Evolutionary conservation across 2,329 filamentous ascomycete species (phyloP).

Genomic region (Neofusicoccum umdonicola): DNA sequence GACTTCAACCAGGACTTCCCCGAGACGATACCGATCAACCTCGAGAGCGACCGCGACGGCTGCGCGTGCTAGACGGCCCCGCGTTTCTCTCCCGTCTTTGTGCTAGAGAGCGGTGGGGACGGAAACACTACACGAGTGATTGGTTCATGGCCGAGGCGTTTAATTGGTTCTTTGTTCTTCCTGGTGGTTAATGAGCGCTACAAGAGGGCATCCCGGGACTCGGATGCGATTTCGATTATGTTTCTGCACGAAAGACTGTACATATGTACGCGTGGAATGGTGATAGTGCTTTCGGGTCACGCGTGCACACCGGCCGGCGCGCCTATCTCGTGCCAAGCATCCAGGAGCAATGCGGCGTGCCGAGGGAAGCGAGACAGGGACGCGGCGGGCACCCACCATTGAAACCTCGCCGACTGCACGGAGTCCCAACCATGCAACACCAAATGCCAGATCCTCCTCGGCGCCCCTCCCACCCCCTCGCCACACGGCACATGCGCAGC

Average conservation of each 20-base stretch:
- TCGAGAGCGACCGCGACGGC: conserved; percentile 88
- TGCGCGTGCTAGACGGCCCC: conserved; percentile 72
- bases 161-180: conserved; percentile 9
- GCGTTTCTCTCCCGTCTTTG: neutral
- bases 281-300: conserved; percentile 8
- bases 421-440: conserved; percentile 8
- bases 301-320: neutral
- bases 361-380: conserved; percentile 9
- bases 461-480: neutral
- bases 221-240: conserved; percentile 9
- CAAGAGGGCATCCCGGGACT: conserved; percentile 13
- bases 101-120: conserved; percentile 5
- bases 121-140: conserved; percentile 23
- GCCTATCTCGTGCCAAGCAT: conserved; percentile 9
- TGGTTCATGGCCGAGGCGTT: conserved; percentile 21
- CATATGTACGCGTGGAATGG: conserved; percentile 10
- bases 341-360: conserved; percentile 14
- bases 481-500: neutral
- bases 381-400: neutral
- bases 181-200: neutral
- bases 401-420: conserved; percentile 2
- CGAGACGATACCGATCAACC: conserved; percentile 96
- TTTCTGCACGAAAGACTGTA: conserved; percentile 2
- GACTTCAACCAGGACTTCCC: conserved; percentile 97
- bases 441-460: conserved; percentile 6